These are phyloP conservation scores for Tricholoma sp. DNA, from an alignment of 768 basidiomycete species.

Conservation along the genomic window DNA sequence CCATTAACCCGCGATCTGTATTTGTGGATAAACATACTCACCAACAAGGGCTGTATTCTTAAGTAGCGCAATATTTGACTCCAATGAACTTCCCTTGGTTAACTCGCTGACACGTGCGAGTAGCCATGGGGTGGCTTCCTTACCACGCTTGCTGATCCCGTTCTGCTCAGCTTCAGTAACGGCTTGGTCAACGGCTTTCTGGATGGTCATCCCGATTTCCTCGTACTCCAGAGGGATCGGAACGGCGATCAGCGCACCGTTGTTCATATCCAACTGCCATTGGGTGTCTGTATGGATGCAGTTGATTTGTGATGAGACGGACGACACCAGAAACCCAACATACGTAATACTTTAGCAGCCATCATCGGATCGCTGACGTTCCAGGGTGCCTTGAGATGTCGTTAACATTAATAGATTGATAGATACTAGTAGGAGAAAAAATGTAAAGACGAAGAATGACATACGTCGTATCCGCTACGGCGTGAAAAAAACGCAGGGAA, in stretches of 20 bases:
- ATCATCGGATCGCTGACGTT: conserved; percentile 51
- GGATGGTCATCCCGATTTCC: conserved; percentile 59
- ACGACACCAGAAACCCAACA: conserved; percentile 2
- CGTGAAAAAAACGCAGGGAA: conserved; percentile 96
- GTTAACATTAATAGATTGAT: neutral
- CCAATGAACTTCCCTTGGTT: conserved; percentile 68
- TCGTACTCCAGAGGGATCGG: conserved; percentile 84
- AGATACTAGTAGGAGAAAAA: neutral
- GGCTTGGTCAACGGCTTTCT: conserved; percentile 78
- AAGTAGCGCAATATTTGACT: conserved; percentile 80
- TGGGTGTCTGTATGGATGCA: conserved; percentile 50
- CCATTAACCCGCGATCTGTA: neutral
- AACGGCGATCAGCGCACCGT: conserved; percentile 79
- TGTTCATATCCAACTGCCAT: conserved; percentile 62
- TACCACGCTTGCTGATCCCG: conserved; percentile 76
- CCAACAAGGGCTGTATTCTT: conserved; percentile 86
- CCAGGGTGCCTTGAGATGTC: conserved; percentile 69
- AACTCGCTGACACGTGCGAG: conserved; percentile 78
- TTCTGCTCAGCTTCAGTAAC: conserved; percentile 77
- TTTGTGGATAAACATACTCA: conserved; percentile 26
- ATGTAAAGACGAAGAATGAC: conserved; percentile 12
- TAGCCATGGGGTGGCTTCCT: conserved; percentile 94
- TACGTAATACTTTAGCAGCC: conserved; percentile 76
- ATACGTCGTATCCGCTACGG: conserved; percentile 74
- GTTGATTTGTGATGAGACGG: neutral